Evolutionary conservation across 306 rosid genomes (phyloP).

Genomic region (Cyamopsis tetragonoloba): DNA sequence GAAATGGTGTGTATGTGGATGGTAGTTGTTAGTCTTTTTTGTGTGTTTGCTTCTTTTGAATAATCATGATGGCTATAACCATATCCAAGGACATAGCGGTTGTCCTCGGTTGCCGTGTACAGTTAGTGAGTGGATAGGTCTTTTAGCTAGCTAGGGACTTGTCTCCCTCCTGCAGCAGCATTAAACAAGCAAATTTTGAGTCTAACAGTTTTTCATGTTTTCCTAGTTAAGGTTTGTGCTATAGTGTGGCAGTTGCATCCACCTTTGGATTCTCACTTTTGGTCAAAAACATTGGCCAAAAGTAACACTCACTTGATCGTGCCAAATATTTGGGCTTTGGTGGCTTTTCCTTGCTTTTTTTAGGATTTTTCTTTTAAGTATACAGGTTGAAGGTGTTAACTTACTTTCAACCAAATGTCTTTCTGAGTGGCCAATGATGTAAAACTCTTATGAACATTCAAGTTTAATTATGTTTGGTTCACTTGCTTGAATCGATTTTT

Average conservation of each 20-base stretch:
- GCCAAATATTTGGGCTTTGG: constrained; percentile 47
- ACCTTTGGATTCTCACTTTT: constrained; percentile 25
- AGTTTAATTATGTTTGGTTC: constrained; percentile 33
- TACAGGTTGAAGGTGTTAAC: constrained; percentile 43
- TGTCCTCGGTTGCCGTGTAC: constrained; percentile 60
- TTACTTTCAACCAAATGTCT: constrained; percentile 34
- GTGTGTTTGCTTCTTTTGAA: constrained; percentile 15
- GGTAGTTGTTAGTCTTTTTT: constrained; percentile 30
- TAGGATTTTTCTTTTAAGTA: constrained; percentile 25
- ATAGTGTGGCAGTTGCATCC: constrained; percentile 37
- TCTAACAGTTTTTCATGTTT: constrained; percentile 48
- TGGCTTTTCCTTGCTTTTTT: constrained; percentile 33
- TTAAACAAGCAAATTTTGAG: constrained; percentile 57
- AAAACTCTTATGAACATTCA: constrained; percentile 24
- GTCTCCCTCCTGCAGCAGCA: constrained; percentile 43
- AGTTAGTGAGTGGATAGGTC: constrained; percentile 80
- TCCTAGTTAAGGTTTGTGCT: constrained; percentile 34
- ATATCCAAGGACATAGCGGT: constrained; percentile 41
- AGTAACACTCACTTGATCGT: constrained; percentile 30
- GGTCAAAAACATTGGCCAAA: constrained; percentile 26
- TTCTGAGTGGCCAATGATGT: constrained; percentile 41
- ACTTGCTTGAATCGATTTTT: not conserved
- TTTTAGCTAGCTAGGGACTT: constrained; percentile 44
- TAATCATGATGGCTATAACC: constrained; percentile 24
- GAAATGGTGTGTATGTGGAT: constrained; percentile 55